phyloP scores from a whole-genome alignment of 2,329 filamentous ascomycete species.

The Colletotrichum eremochloae region DNA sequence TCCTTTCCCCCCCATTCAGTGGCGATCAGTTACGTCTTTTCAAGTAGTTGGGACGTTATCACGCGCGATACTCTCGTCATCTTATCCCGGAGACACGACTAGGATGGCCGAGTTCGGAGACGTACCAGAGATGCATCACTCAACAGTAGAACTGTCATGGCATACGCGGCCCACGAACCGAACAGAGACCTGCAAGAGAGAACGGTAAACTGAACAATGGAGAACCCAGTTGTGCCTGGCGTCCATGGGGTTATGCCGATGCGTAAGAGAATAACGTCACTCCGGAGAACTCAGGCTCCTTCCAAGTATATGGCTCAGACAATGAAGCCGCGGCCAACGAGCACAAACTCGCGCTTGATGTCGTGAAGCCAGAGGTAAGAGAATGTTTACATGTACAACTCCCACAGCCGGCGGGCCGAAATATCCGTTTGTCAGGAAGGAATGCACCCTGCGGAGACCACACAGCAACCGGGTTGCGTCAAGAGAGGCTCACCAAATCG shows the following conservation, averaged over 20 bases:
- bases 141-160: background rate
- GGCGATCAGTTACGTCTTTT: background rate
- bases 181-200: background rate
- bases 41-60: background rate
- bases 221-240: background rate
- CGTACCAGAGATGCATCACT: background rate
- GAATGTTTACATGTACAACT: background rate
- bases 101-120: background rate
- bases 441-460: background rate
- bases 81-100: background rate
- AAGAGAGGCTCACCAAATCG: background rate
- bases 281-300: background rate
- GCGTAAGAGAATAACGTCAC: background rate
- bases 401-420: no score
- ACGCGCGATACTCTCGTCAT: background rate
- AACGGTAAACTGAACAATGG: background rate
- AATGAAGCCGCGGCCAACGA: background rate
- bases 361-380: background rate
- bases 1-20: background rate
- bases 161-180: background rate
- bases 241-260: no score
- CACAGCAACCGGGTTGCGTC: background rate
- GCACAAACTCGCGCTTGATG: background rate
- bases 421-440: background rate
- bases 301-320: background rate